Percentiles rank a stretch among this genome's conserved stretches.
Conservation (phyloP, 257 asterid species). For the Nicotiana knightiana region DNA sequence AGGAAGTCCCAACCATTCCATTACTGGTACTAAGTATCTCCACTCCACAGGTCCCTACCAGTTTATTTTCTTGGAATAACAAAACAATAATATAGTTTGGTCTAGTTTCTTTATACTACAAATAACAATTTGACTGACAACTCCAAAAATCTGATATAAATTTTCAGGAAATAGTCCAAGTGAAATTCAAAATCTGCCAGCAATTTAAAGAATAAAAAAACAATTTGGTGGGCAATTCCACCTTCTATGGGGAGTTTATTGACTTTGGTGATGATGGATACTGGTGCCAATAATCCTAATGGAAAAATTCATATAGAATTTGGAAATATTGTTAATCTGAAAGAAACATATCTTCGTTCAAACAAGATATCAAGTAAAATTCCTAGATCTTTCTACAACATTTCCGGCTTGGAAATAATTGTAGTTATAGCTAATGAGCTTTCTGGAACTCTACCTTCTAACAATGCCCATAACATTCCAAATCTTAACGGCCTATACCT, state of each 20-base stretch:
- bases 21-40: too few species aligned
- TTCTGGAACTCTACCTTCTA: conserved; percentile 16
- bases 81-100: neutral
- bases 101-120: neutral
- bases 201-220: neutral
- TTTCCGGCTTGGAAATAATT: neutral
- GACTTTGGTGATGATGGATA: neutral
- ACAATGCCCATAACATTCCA: conserved; percentile 9
- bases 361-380: too few species aligned
- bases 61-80: neutral
- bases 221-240: neutral
- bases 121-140: neutral
- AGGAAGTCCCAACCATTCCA: too few species aligned
- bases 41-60: too few species aligned
- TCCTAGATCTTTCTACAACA: too few species aligned
- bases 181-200: conserved; percentile 3
- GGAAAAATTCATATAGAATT: conserved; percentile 11
- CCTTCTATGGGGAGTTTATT: too few species aligned
- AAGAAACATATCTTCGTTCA: too few species aligned
- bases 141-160: neutral
- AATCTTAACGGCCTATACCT: conserved; percentile 4
- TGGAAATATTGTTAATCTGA: too few species aligned
- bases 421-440: neutral
- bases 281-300: neutral
- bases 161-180: neutral